These are phyloP conservation scores for Trypethelium eluteriae DNA, from an alignment of 495 filamentous ascomycete genomes.

Conservation along the genomic window DNA sequence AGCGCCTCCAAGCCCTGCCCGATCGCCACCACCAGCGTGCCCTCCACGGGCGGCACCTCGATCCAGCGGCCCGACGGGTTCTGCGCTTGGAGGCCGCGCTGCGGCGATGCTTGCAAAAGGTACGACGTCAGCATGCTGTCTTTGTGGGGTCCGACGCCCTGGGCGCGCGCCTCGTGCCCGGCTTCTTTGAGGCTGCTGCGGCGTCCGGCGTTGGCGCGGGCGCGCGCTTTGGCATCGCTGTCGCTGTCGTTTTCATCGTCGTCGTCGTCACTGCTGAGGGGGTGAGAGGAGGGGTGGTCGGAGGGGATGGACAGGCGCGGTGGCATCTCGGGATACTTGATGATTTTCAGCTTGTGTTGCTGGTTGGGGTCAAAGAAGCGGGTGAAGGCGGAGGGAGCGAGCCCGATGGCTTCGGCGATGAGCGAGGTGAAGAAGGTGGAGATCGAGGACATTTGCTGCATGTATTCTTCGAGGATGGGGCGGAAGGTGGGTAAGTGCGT, in stretches of 20 bases:
- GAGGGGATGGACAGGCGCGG: conserved; percentile 37
- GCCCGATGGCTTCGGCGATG: conserved; percentile 78
- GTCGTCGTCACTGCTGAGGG: conserved; percentile 33
- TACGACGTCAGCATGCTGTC: conserved; percentile 84
- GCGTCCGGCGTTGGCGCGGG: conserved; percentile 43
- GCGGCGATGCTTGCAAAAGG: conserved; percentile 74
- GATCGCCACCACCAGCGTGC: conserved; percentile 75
- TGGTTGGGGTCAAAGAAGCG: conserved; percentile 74
- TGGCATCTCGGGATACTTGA: conserved; percentile 66
- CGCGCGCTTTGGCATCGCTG: conserved; percentile 87
- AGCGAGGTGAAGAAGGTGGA: conserved; percentile 71
- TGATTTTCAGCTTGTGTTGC: conserved; percentile 87
- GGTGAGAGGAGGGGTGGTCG: conserved; percentile 21
- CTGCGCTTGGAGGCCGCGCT: conserved; percentile 80
- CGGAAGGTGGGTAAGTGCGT: conserved; percentile 64
- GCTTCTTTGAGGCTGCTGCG: conserved; percentile 36
- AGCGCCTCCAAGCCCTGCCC: conserved; percentile 88
- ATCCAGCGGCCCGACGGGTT: conserved; percentile 80
- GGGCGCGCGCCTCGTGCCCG: conserved; percentile 30
- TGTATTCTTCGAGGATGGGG: conserved; percentile 61
- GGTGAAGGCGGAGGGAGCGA: conserved; percentile 64
- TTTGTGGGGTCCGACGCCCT: conserved; percentile 89
- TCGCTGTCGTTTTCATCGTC: conserved; percentile 47
- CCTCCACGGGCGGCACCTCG: conserved; percentile 54
- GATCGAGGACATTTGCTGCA: conserved; percentile 61